phyloP scores from a whole-genome alignment of 2,329 filamentous ascomycete genomes.

The Spiromastix sp. region DNA sequence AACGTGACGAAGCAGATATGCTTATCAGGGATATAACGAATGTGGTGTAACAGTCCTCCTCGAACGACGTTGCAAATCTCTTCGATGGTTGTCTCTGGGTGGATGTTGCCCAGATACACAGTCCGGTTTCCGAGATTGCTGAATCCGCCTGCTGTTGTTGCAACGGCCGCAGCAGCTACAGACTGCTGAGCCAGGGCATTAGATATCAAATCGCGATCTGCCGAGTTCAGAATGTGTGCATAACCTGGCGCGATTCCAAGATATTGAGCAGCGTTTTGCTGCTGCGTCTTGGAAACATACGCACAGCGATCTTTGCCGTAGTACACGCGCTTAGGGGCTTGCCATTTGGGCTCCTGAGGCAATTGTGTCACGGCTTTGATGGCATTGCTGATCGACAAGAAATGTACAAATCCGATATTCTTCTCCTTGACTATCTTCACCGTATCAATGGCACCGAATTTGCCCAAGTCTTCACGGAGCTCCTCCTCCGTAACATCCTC shows the following conservation, averaged over 20 bases:
- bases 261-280: slow-evolving; percentile 97
- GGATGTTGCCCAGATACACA: slow-evolving; percentile 96
- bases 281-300: slow-evolving; percentile 98
- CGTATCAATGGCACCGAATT: slow-evolving; percentile 93
- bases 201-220: slow-evolving; percentile 92
- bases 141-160: slow-evolving; percentile 89
- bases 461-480: slow-evolving; percentile 85
- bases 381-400: slow-evolving; percentile 91
- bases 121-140: slow-evolving; percentile 97
- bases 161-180: slow-evolving; percentile 89
- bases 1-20: slow-evolving; percentile 99
- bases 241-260: slow-evolving; percentile 94
- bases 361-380: slow-evolving; percentile 97
- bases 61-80: slow-evolving; percentile 99
- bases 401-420: slow-evolving; percentile 95
- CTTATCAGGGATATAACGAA: slow-evolving; percentile 98
- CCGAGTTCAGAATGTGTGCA: slow-evolving; percentile 89
- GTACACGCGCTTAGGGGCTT: slow-evolving; percentile 87
- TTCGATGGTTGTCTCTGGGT: slow-evolving; percentile 96
- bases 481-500: slow-evolving; percentile 89
- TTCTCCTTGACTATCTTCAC: slow-evolving; percentile 98
- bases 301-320: slow-evolving; percentile 98
- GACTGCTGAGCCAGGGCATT: slow-evolving; percentile 95
- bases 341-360: slow-evolving; percentile 94
- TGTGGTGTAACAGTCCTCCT: slow-evolving; percentile 90